phyloP scores from a whole-genome alignment of 2,329 filamentous ascomycete species.

The Exophiala oligosperma region DNA sequence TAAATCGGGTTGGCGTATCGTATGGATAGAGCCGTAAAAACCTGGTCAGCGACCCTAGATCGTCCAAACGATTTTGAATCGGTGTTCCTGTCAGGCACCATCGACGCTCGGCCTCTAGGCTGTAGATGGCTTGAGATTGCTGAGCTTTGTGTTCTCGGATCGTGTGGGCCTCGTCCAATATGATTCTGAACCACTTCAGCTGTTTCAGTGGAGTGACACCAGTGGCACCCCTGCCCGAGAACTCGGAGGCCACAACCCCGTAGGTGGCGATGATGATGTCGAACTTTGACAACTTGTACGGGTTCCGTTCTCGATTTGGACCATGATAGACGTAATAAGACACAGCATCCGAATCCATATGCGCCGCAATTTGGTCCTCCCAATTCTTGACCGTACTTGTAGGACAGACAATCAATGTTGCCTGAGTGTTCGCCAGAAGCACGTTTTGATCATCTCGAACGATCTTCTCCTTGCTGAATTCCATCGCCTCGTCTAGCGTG shows the following conservation, averaged over 20 bases:
- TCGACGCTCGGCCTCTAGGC: slow-evolving; percentile 73
- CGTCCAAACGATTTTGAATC: slow-evolving; percentile 89
- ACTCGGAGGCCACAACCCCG: slow-evolving; percentile 79
- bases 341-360: slow-evolving; percentile 66
- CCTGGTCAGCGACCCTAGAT: slow-evolving; percentile 80
- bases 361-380: slow-evolving; percentile 86
- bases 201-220: slow-evolving; percentile 66
- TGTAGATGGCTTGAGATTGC: slow-evolving; percentile 81
- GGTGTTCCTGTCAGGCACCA: slow-evolving; percentile 99
- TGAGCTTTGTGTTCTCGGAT: slow-evolving; percentile 83
- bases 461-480: slow-evolving; percentile 56
- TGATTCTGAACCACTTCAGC: slow-evolving; percentile 89
- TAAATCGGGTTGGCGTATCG: slow-evolving; percentile 73
- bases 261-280: slow-evolving; percentile 94
- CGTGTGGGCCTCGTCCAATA: slow-evolving; percentile 91
- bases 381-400: slow-evolving; percentile 91
- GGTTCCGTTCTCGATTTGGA: slow-evolving; percentile 68
- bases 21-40: slow-evolving; percentile 87
- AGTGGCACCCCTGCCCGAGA: slow-evolving; percentile 53
- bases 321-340: slow-evolving; percentile 87
- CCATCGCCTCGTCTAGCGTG: slow-evolving; percentile 61
- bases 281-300: slow-evolving; percentile 66
- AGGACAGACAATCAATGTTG: slow-evolving; percentile 84
- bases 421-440: slow-evolving; percentile 67
- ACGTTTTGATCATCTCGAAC: slow-evolving; percentile 35